Base-by-base conservation (phyloP, 768 basidiomycete species). In the Lactarius sanguifluus region DNA sequence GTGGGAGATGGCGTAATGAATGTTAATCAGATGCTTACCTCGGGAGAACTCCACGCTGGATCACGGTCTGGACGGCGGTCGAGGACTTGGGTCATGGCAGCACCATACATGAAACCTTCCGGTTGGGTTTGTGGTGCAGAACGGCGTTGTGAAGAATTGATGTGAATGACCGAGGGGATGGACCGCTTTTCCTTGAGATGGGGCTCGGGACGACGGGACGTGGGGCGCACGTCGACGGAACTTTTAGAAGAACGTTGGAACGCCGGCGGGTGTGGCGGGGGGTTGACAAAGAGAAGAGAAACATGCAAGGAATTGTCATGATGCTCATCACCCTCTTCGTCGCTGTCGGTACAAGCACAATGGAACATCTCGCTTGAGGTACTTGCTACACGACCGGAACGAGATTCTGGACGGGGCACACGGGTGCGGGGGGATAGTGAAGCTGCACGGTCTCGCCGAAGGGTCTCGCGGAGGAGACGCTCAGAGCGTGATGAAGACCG, bases 391-490 rank as follows among this genome's bases (percentile, higher is more conserved):
- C 59, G 68, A 41, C 57, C 67, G 34, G 67, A 57, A 23, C 36
- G 30, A 36, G 62, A 69, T 12, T 63, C 70, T 20, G 59, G 57
- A 40, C 57, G 66, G 34, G 43, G 72, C 57, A 40, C 64, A 64
- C 58, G 72, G 61, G 50, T 72, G 64, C 34, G 73, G 41, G 64
- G 74, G 67, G 45, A 71, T 47, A 70, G 67, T 59, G 66, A 55
- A 69, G 76, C 73, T 66, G 79, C 74, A 75, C 77, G 79, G 47
- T 71, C 86, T 57, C 82, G 78, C 34, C 78, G 75, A 61, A 87
- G 80, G 12, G 86, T 81, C 68, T 86, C 81, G 59, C 86, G 78
- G 58, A 87, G 78, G 56, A 87, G 80, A 12, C 80, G 79, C 71
- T 86, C 83, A 5, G 84, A 85, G 63, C 84, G 79, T 41, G 82